These are phyloP conservation scores for Fusarium humuli DNA, from an alignment of 2,329 filamentous ascomycete species.

Conservation along the genomic window DNA sequence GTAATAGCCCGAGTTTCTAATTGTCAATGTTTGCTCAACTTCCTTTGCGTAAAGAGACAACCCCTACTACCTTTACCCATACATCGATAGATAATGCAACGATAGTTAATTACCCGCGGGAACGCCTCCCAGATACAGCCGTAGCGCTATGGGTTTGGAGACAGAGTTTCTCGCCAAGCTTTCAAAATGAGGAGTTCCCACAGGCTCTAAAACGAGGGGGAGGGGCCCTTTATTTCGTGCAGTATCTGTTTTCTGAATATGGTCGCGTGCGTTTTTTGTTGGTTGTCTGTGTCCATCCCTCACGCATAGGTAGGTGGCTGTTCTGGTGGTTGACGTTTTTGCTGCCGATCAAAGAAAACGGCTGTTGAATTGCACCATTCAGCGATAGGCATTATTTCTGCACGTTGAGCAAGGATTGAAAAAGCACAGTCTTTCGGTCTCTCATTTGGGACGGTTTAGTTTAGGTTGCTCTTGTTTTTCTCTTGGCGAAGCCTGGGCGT, in stretches of 20 bases:
- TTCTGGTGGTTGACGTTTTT: neutral
- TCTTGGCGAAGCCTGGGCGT: conserved; percentile 35
- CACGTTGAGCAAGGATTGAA: conserved; percentile 23
- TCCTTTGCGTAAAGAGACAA: neutral
- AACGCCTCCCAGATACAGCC: conserved; percentile 16
- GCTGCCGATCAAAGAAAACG: conserved; percentile 12
- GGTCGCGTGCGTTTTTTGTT: conserved; percentile 40
- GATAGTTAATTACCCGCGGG: neutral
- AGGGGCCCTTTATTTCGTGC: conserved; percentile 21
- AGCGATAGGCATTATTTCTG: neutral
- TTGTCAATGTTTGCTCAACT: conserved; percentile 15
- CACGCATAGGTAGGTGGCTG: neutral
- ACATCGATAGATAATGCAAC: neutral
- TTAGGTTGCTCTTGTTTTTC: conserved; percentile 1
- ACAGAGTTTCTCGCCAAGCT: conserved; percentile 31
- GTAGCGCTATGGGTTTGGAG: conserved; percentile 1
- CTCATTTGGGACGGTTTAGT: conserved; percentile 3
- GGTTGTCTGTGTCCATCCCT: neutral
- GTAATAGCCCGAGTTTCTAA: conserved; percentile 21
- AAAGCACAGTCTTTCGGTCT: conserved; percentile 2
- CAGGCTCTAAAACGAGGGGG: conserved; percentile 23
- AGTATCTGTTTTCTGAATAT: conserved; percentile 22
- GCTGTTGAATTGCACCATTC: conserved; percentile 9
- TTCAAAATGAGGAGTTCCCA: conserved; percentile 1
- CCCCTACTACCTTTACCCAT: no score